Percentiles rank a stretch among this genome's conserved stretches.
Conservation (phyloP, 1,284 basidiomycete species). For the Heterobasidion irregulare region DNA sequence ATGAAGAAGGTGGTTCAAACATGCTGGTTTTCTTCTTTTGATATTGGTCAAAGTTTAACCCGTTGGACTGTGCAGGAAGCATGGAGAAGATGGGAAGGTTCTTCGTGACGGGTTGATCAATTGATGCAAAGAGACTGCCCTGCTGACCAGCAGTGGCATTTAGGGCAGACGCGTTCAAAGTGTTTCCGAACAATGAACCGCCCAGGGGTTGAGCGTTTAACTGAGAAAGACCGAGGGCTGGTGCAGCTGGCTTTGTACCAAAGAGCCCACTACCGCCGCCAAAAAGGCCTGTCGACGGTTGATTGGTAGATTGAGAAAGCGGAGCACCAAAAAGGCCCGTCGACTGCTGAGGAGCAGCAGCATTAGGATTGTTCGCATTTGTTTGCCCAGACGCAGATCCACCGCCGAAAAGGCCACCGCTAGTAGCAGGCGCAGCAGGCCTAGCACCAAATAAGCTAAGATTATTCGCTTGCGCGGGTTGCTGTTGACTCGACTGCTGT, state of each 20-base stretch:
- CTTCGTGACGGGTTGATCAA: conserved; percentile 85
- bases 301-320: conserved; percentile 24
- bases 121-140: conserved; percentile 70
- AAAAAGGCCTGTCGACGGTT: conserved; percentile 25
- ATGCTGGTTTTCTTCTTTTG: conserved; percentile 68
- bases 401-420: conserved; percentile 36
- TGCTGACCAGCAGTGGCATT: conserved; percentile 38
- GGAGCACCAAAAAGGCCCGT: conserved; percentile 34
- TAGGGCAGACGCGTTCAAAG: conserved; percentile 26
- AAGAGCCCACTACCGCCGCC: conserved; percentile 31
- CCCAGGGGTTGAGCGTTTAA: conserved; percentile 33
- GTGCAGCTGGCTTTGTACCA: conserved; percentile 27
- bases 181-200: conserved; percentile 39
- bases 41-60: conserved; percentile 48
- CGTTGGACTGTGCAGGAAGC: conserved; percentile 60
- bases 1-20: conserved; percentile 63
- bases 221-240: conserved; percentile 22
- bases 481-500: conserved; percentile 24
- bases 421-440: conserved; percentile 20
- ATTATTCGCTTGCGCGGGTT: conserved; percentile 16
- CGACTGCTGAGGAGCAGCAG: conserved; percentile 15
- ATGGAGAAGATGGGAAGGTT: conserved; percentile 74
- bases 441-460: conserved; percentile 23
- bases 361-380: conserved; percentile 18
- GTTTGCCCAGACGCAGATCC: conserved; percentile 27